Evolutionary conservation across 2,329 filamentous ascomycete genomes (phyloP).

Genomic region (Monosporascus cannonballus): DNA sequence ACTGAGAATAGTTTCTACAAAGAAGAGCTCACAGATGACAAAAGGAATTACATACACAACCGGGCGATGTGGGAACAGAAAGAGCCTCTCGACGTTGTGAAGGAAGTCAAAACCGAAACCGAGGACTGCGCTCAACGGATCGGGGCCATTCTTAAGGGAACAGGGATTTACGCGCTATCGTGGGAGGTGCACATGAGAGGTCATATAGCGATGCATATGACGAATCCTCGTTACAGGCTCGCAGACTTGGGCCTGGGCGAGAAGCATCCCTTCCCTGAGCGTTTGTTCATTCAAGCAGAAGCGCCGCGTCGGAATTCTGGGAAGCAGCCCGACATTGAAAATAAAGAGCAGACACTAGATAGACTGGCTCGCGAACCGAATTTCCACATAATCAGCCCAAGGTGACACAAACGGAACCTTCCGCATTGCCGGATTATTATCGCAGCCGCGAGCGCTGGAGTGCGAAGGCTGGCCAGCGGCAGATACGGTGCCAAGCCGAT

Average conservation of each 20-base stretch:
- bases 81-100: conserved; percentile 4
- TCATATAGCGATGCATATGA: conserved; percentile 15
- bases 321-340: too few relatives aligned
- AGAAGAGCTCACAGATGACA: conserved; percentile 13
- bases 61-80: conserved; percentile 5
- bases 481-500: too few relatives aligned
- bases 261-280: conserved; percentile 7
- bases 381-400: too few relatives aligned
- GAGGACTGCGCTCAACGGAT: conserved; percentile 8
- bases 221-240: conserved; percentile 13
- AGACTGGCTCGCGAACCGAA: not conserved
- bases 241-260: conserved; percentile 12
- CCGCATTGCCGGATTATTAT: too few relatives aligned
- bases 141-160: conserved; percentile 9
- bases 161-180: conserved; percentile 11
- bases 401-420: too few relatives aligned
- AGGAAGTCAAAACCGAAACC: conserved; percentile 8
- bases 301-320: not conserved
- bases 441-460: too few relatives aligned
- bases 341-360: not conserved
- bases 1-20: conserved; percentile 12
- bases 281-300: not conserved
- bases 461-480: too few relatives aligned
- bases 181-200: conserved; percentile 11
- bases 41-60: conserved; percentile 14